These are phyloP conservation scores for Tetrapyrgos nigripes DNA, from an alignment of 1,284 basidiomycete species.

Conservation along the genomic window DNA sequence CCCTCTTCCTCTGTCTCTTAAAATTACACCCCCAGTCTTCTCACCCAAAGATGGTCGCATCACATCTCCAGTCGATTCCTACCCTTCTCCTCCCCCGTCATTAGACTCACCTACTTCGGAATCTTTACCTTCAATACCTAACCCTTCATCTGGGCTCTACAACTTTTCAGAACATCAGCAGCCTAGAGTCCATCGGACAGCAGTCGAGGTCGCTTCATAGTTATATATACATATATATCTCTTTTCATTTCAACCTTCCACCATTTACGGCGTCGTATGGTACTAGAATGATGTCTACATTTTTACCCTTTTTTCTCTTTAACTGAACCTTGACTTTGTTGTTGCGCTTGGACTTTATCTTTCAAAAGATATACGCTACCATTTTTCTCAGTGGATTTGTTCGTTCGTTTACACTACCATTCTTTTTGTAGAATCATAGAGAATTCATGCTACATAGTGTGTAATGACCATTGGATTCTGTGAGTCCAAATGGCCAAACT, in stretches of 20 bases:
- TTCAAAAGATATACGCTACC: background rate
- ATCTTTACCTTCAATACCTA: slow-evolving; percentile 1
- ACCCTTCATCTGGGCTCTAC: slow-evolving; percentile 1
- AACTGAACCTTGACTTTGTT: too few relatives aligned
- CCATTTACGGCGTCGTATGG: too few relatives aligned
- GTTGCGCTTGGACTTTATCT: background rate
- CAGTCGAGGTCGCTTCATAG: slow-evolving; percentile 1
- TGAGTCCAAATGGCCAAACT: too few relatives aligned
- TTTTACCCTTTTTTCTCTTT: too few relatives aligned
- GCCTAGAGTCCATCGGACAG: background rate
- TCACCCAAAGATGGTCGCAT: slow-evolving; percentile 27
- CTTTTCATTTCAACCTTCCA: background rate
- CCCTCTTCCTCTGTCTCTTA: slow-evolving; percentile 27
- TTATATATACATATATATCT: slow-evolving; percentile 3
- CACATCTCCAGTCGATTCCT: slow-evolving; percentile 57
- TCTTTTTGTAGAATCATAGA: background rate
- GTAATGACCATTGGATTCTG: too few relatives aligned
- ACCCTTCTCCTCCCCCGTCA: slow-evolving; percentile 80
- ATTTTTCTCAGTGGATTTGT: background rate
- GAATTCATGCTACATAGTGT: too few relatives aligned
- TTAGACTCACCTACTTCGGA: slow-evolving; percentile 66
- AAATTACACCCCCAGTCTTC: slow-evolving; percentile 28
- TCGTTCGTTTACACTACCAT: slow-evolving; percentile 7
- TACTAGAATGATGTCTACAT: too few relatives aligned
- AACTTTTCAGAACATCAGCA: background rate